Conservation (phyloP, 2,329 filamentous ascomycete genomes). For the Sarocladium brachiariae region DNA sequence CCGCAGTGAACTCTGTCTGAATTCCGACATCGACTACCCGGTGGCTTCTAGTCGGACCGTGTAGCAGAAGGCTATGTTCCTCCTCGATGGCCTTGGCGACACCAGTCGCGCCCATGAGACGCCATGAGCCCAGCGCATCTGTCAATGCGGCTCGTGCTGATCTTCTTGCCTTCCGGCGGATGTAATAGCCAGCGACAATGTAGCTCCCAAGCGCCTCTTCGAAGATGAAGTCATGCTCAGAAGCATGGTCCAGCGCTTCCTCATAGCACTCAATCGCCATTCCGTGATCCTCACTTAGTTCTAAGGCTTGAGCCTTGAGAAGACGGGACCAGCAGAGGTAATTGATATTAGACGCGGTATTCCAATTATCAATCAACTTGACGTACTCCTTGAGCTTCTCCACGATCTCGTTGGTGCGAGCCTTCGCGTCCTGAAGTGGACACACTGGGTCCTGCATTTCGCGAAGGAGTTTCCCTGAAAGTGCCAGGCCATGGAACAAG, state of each 20-base stretch:
- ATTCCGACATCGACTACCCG: constrained; percentile 56
- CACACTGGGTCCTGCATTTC: constrained; percentile 41
- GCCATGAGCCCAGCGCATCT: constrained; percentile 61
- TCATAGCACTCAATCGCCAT: constrained; percentile 60
- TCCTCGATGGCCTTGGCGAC: constrained; percentile 62
- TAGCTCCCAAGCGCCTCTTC: constrained; percentile 71
- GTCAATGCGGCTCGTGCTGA: constrained; percentile 63
- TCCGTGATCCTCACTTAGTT: constrained; percentile 52
- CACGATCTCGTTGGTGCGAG: constrained; percentile 41
- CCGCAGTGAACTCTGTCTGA: constrained; percentile 65
- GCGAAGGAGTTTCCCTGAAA: constrained; percentile 45
- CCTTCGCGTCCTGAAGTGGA: constrained; percentile 33
- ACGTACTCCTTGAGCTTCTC: constrained; percentile 47
- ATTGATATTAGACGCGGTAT: constrained; percentile 59
- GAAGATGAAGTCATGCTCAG: constrained; percentile 58
- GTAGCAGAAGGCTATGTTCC: constrained; percentile 61
- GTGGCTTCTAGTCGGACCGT: constrained; percentile 51
- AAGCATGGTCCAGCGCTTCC: constrained; percentile 62
- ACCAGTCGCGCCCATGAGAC: constrained; percentile 61
- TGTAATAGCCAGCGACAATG: constrained; percentile 64
- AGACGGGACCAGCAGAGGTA: constrained; percentile 64
- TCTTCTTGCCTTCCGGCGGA: constrained; percentile 56
- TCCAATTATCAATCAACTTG: constrained; percentile 57
- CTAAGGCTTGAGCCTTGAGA: constrained; percentile 61
- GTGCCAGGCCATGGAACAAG: constrained; percentile 53